Base-by-base conservation (phyloP, 768 basidiomycete genomes). In the Exsudoporus frostii region DNA sequence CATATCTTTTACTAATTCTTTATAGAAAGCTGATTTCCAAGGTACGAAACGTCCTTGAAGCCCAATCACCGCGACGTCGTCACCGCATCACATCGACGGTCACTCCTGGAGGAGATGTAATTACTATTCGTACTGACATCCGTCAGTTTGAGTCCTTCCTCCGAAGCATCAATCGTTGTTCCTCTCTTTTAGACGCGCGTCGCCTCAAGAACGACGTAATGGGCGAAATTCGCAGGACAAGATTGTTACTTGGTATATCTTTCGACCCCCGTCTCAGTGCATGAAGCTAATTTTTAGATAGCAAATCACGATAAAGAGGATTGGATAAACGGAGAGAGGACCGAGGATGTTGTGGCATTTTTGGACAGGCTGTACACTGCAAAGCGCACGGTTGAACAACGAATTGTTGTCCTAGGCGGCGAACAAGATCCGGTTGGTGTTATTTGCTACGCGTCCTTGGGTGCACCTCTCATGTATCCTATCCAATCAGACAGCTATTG, bases 121-220 rank as follows among this genome's bases (percentile, higher is more conserved):
- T 95, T 61, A 94, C 91, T 2, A 84, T 89, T 53, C 82, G 84
- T 29, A 96, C 93, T 1, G 84, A 88, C 61, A 62, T 80, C 8
- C 84, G 86, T 42, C 88, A 94, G 51, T 98, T 98, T 60, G 95
- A 98, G 59, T 87, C 86, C 0, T 98, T 98, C 69, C 73, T 98
- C 46, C 81, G 85, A 30, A 91, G 92, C 51, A 93, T 98, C 64
- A 81, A 78, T 55, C 81, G 84, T 30, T 86, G 85, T 61, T 87
- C 87, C 11, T 94, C 88, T 5, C 75, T 98, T 7, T 70, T 94
- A 30, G 97, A 99, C 63, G 94, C 94, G 4, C 80, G 93, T 50
- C 78, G 95, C 22, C 71, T 98, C 36, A 90, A 95, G 72, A 95
- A 91, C 58, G 97, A 99, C 62, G 80, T 99, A 33, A 84, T 88